Evolutionary conservation across 192 early-diverging fungal species (phyloP), one percentile per base, ranked within the genome.

Genomic region (Geranomyces variabilis): DNA sequence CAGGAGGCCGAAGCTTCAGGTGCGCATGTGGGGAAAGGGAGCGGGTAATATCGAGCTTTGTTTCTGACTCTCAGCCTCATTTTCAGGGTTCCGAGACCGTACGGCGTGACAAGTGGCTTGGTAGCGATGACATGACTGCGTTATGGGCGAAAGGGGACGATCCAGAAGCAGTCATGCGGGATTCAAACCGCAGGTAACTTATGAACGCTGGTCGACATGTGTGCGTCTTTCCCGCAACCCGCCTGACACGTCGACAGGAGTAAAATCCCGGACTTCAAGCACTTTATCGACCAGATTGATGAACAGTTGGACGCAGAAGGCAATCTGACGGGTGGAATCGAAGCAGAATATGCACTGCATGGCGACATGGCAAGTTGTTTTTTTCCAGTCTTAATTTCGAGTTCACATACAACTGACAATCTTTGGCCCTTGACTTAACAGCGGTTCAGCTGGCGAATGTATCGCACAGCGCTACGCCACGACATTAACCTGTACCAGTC

Each of bases 401-500:
- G n/a, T 21, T 9, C 14, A 59, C 57, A 19, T 13, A 65, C 45
- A 13, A 63, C 51, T n/a, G n/a, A n/a, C n/a, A n/a, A n/a, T n/a
- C n/a, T 33, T 60, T 60, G 15, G 31, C 41, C 15, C 58, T 14
- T 43, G 12, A n/a, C n/a, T n/a, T n/a, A n/a, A n/a, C 51, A 81
- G 77, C 28, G 58, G 61, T 78, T 64, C 58, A 78, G 51, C 55
- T 87, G 86, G 86, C 78, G 83, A 17, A 72, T 67, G 19, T 82
- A 84, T 45, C 82, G 86, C 9, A 71, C 78, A 0, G 86, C 81
- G 5, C 28, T 79, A 15, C 59, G 55, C 24, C 63, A 80, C 28
- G 80, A 87, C 56, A 28, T 87, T 19, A 70, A 80, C 64, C 67
- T 87, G 26, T 87, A 84, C 43, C 69, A 72, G 33, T 22, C 59